Base-by-base conservation (phyloP, 495 filamentous ascomycete genomes). In the Penicillium ochrochloron region DNA sequence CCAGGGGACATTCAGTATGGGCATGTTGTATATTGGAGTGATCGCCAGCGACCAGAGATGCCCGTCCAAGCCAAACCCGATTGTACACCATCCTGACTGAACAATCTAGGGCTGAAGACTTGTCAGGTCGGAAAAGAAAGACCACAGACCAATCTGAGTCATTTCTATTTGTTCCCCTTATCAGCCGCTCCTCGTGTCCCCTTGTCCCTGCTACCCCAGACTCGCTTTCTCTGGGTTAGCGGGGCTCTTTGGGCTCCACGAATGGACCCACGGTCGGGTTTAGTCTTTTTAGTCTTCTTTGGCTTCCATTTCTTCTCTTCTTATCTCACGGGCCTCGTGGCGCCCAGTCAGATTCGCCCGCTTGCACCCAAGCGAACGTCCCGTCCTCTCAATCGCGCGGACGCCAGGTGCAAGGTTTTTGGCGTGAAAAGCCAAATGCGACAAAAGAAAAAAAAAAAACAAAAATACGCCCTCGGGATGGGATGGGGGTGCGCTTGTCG, bases 171-270 rank as follows among this genome's bases (percentile, higher is more conserved):
- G 9, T 48, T 12, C n/a, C n/a, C n/a, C 44, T 48, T 52, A 52
- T 31, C 48, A 52, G 48, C 37, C 57, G 41, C 37, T 37, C 12
- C 42, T 44, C 42, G 42, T 21, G 42, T 44, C 35, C 35, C 34
- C 35, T 37, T 37, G 35, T 61, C 48, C 17, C 41, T 44, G 44
- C 25, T 58, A 58, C 61, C 61, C 61, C 61, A 48, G 61, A 63
- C 61, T 52, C 11, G 23, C 33, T 23, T 25, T 14, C 3, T 15
- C 27, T 31, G 29, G n/a, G 12, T 34, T 54, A 54, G 60, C 51
- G 33, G 56, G 39, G 52, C 4, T 3, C 10, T 17, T 41, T 62
- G 33, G 29, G 37, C 14, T 33, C 12, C 15, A 11, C 21, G 35
- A 46, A 37, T 29, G 52, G 52, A 52, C 44, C 44, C 44, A 48